phyloP scores from a whole-genome alignment of 1,284 basidiomycete genomes.

The Anthracocystis walkeri region DNA sequence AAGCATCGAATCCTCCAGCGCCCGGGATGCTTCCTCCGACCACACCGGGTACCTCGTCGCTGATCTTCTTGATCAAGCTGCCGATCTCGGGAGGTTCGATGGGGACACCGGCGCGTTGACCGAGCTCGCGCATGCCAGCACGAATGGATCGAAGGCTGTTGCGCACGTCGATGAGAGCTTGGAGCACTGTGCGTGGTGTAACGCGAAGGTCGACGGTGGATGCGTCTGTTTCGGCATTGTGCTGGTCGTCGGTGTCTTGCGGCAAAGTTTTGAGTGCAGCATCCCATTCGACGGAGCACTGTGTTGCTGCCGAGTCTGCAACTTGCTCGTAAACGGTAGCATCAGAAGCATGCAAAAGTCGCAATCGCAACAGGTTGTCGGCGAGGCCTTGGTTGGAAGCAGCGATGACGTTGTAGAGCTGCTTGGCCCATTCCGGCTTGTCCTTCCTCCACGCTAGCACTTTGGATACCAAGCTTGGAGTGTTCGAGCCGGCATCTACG shows the following conservation, averaged over 20 bases:
- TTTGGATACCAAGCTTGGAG: constrained; percentile 65
- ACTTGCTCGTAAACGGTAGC: constrained; percentile 58
- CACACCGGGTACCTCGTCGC: constrained; percentile 79
- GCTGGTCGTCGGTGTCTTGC: constrained; percentile 10
- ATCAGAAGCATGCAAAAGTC: constrained; percentile 54
- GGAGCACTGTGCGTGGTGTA: constrained; percentile 25
- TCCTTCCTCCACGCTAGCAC: constrained; percentile 61
- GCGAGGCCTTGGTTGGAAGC: constrained; percentile 63
- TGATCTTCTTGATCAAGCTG: constrained; percentile 83
- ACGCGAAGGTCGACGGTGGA: constrained; percentile 15
- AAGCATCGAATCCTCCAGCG: constrained; percentile 95
- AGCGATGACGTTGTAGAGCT: constrained; percentile 64
- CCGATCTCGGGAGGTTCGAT: constrained; percentile 94
- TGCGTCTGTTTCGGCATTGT: constrained; percentile 7
- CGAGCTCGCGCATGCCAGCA: constrained; percentile 86
- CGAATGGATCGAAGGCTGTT: constrained; percentile 77
- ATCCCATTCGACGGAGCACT: constrained; percentile 45
- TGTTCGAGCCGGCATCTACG: constrained; percentile 68
- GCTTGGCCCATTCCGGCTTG: constrained; percentile 65
- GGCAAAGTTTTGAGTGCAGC: constrained; percentile 31
- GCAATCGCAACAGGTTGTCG: constrained; percentile 60
- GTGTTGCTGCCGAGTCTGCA: constrained; percentile 62
- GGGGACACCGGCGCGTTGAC: constrained; percentile 80
- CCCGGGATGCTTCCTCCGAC: constrained; percentile 96
- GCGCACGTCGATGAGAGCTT: constrained; percentile 56